Base-by-base conservation (phyloP, 345 rosid species). In the Psidium friedrichsthalianum region DNA sequence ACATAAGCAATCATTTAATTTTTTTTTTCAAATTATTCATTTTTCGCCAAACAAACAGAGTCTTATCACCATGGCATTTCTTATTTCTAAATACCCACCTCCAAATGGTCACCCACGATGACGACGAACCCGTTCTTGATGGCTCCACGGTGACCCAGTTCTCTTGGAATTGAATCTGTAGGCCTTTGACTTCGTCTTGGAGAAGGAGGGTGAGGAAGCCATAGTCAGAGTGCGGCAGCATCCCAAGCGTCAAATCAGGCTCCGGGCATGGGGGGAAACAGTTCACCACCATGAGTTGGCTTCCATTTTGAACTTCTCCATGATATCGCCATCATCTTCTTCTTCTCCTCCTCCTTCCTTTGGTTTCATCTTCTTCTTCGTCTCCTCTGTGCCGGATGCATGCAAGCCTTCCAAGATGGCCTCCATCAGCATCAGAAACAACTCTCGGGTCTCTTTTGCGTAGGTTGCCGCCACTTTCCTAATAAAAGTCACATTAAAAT, bases 141-240 rank as follows among this genome's bases (percentile, higher is more conserved):
- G 11, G 98, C 47, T 95, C 90, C 82, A 96, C 94, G 2, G 98
- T 91, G 87, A 96, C 90, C 99, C 99, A 95, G 25, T 92, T 88
- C 16, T 90, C 94, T 56, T 90, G 69, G 82, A 85, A 81, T 42
- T 89, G 89, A 88, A 96, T 90, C 86, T 96, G 98, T 51, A 96
- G 88, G 14, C 99, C 98, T 85, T 92, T 86, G 7, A 95, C 98
- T 11, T 93, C 92, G 61, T 96, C 99, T 87, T 95, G 99, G 82
- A 96, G 98, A 11, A 96, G 91, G 55, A 96, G 95, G 1, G 99
- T 96, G 80, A 96, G 90, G 90, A 95, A 92, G 5, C 99, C 99
- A 64, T 94, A 96, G 51, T 96, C 99, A 9, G 99, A 95, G 91
- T 95, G 99, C 0, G 99, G 98, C 0, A 98, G 99, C 94, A 96